These are phyloP conservation scores for Sonneratia caseolaris DNA, from an alignment of 345 rosid genomes.

Conservation along the genomic window DNA sequence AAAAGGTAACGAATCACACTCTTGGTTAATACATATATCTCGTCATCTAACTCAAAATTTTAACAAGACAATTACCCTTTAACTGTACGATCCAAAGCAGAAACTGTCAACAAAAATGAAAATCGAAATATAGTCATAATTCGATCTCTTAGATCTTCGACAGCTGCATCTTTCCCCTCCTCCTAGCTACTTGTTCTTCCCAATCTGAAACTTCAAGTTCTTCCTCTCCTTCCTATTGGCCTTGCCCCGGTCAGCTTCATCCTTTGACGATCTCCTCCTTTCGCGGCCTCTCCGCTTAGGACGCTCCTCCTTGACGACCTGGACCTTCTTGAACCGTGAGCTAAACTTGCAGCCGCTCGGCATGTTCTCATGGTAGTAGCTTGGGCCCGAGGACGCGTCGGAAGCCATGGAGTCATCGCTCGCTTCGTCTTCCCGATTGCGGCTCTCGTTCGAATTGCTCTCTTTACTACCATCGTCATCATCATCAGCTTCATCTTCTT, in stretches of 20 bases:
- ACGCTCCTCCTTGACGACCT: background rate
- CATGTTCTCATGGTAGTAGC: conserved; percentile 16
- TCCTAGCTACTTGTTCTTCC: conserved; percentile 16
- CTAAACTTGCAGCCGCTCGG: conserved; percentile 5
- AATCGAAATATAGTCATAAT: too few species aligned
- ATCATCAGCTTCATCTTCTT: conserved; percentile 4
- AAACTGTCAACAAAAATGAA: too few species aligned
- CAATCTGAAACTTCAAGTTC: conserved; percentile 16
- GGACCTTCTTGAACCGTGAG: conserved; percentile 1
- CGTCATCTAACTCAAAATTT: too few species aligned
- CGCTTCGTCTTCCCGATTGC: conserved; percentile 11
- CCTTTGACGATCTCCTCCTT: background rate
- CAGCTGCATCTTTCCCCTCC: background rate
- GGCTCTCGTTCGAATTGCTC: conserved; percentile 7
- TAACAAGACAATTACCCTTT: too few species aligned
- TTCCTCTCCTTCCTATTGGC: conserved; percentile 21
- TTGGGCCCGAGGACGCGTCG: conserved; percentile 62
- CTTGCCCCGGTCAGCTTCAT: conserved; percentile 1
- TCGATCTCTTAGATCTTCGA: too few species aligned
- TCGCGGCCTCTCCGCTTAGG: background rate
- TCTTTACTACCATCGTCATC: background rate
- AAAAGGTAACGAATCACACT: too few species aligned
- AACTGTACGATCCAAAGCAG: too few species aligned
- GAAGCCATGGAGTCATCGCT: conserved; percentile 57
- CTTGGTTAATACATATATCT: too few species aligned